Conservation (phyloP, 2,329 filamentous ascomycete genomes). For the Arachnomyces sp. region DNA sequence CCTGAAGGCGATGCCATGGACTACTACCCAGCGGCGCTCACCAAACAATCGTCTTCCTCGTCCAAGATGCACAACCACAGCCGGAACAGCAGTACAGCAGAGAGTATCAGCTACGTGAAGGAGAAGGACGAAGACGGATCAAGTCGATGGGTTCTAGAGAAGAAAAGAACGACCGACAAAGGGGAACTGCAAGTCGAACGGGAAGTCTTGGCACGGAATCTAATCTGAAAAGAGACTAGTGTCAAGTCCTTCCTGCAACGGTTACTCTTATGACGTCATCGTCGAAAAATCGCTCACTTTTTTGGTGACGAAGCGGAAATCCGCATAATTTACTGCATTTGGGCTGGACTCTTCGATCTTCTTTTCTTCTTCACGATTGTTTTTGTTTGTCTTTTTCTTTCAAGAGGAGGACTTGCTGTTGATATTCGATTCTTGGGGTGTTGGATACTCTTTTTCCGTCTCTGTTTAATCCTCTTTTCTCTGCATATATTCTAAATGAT, state of each 20-base stretch:
- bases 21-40: too few species aligned
- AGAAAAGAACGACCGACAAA: conserved; percentile 24
- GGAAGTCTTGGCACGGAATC: conserved; percentile 19
- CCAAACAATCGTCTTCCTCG: too few species aligned
- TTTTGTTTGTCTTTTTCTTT: conserved; percentile 6
- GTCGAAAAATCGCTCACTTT: too few species aligned
- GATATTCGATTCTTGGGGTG: background rate
- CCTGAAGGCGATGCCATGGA: too few species aligned
- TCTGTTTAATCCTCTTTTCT: background rate
- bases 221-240: conserved; percentile 14
- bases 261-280: too few species aligned
- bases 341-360: too few species aligned
- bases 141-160: conserved; percentile 30
- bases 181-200: conserved; percentile 26
- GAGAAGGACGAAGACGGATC: conserved; percentile 21
- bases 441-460: conserved; percentile 2
- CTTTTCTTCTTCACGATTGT: too few species aligned
- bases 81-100: conserved; percentile 25
- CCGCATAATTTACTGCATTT: conserved; percentile 13
- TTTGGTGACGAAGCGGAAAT: conserved; percentile 1
- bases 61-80: conserved; percentile 16
- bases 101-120: conserved; percentile 29
- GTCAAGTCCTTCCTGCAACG: too few species aligned
- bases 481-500: conserved; percentile 6
- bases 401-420: conserved; percentile 1